Evolutionary conservation across 768 basidiomycete genomes (phyloP), one percentile per base, ranked within the genome.

Genomic region (Boletus tylopilopsis): DNA sequence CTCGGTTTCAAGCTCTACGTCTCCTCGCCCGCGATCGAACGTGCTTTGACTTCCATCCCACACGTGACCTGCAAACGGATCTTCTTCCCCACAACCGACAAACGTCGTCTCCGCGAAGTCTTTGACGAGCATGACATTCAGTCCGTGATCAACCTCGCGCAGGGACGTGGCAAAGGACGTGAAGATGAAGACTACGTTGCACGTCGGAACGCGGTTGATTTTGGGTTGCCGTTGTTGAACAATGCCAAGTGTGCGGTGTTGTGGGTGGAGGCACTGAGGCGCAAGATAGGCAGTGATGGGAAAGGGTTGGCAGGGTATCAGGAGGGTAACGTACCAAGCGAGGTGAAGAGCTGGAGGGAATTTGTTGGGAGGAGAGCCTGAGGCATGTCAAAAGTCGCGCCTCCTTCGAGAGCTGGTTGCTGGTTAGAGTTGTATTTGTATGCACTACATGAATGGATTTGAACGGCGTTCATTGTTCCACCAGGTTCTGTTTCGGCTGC

Each of bases 111-210:
- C 15, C 86, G 91, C 30, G 87, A 93, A 66, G 95, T 95, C 12
- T 94, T 91, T 54, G 90, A 92, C 67, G 89, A 95, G 68, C 87
- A 87, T 67, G 90, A 97, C 57, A 95, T 99, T 59, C 87, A 93
- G 62, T 86, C 84, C 40, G 96, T 99, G 36, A 83, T 98, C 71
- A 97, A 98, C 72, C 78, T 99, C 44, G 86, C 95, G 11, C 82
- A 85, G 61, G 72, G 80, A 47, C 84, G 93, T 6, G 94, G 86
- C 29, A 73, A 71, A 35, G 81, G 83, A 59, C 81, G 85, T 12
- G n/a, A 34, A 34, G 96, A 98, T 64, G 91, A 97, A 64, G 94
- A 98, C 60, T 99, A 99, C 61, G 94, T 97, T 40, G 95, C 96
- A 47, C 81, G 96, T 64, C 88, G 94, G 56, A 94, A 94, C 66